Evolutionary conservation across 164 flowering plant species (phyloP), one percentile per base, ranked within the genome.

Genomic region (Magnolia changhungtana): DNA sequence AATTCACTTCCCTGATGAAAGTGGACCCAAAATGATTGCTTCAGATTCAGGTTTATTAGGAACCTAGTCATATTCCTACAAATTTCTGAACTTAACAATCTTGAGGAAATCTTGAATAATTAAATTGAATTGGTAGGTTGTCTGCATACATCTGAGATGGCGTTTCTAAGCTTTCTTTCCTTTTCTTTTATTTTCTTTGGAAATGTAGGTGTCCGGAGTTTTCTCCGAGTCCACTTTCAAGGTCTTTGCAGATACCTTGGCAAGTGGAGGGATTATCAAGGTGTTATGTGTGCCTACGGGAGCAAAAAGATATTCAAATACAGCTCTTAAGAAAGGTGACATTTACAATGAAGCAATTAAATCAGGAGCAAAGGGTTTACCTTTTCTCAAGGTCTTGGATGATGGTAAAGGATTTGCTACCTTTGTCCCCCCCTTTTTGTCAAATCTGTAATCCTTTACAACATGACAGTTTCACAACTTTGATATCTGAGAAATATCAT

Each of bases 301-400:
- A 50, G 89, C 91, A 67, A 87, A 88, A 83, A 81, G 67, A 64
- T 95, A 89, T 76, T 93, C 99, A 70, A 95, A 95, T 76, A 85
- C 97, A 59, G 86, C 96, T 78, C 90, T 95, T 63, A 95, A 91
- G 78, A 95, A 93, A 81, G 99, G 99, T 79, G 98, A 90, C 72
- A 76, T 95, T 58, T 91, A 88, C 81, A 87, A 73, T 78, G 95
- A 93, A 85, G 97, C 95, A 67, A 82, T 92, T 21, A 91, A 88
- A 84, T 92, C 98, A 81, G 98, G 98, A 75, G 98, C 99, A 2
- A 91, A 86, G 90, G 99, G 99, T 72, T 88, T 95, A 77, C 99
- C 97, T 72, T 93, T 91, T 84, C 89, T 95, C 72, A 95, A 91
- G 89, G 89, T 93, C 67, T 82, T 85, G 80, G 87, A 85, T 76